A percentile compares a stretch with the other conserved stretches of the same genome.
Conservation (phyloP, 129 eudicot species). For the Sambucus nigra region DNA sequence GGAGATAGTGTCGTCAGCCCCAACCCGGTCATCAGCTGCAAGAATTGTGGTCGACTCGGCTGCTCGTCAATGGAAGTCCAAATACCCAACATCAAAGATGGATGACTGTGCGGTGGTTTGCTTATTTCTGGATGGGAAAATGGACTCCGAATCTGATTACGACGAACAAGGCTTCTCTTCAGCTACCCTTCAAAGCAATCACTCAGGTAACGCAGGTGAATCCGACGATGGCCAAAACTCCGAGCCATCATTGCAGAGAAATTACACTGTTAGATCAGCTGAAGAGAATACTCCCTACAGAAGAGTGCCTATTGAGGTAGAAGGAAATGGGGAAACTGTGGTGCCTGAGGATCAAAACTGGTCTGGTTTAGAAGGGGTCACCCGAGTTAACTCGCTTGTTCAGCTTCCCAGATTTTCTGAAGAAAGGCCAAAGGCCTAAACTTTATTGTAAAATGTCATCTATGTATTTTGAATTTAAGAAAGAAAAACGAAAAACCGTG, state of each 20-base stretch:
- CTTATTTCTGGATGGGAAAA: constrained; percentile 78
- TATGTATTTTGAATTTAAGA: too few relatives aligned
- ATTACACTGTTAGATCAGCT: constrained; percentile 62
- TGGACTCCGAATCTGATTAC: constrained; percentile 85
- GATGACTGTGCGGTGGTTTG: constrained; percentile 98
- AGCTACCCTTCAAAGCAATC: constrained; percentile 70
- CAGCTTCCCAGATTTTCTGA: constrained; percentile 95
- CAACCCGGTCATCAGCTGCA: constrained; percentile 82
- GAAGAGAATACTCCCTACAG: constrained; percentile 31
- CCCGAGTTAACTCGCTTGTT: constrained; percentile 92
- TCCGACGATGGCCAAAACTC: constrained; percentile 80
- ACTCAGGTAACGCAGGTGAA: constrained; percentile 58
- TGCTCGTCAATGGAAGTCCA: constrained; percentile 85
- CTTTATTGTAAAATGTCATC: neutral
- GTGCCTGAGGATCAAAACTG: constrained; percentile 54
- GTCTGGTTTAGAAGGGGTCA: constrained; percentile 98
- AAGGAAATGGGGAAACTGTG: constrained; percentile 31
- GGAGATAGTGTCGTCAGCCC: constrained; percentile 63
- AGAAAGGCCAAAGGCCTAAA: constrained; percentile 45
- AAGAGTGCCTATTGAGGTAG: constrained; percentile 22
- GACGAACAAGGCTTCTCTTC: constrained; percentile 82
- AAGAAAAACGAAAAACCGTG: too few relatives aligned
- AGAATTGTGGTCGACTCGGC: constrained; percentile 76
- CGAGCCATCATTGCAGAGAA: constrained; percentile 63
- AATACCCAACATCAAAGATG: constrained; percentile 90